Percentiles rank a stretch among this genome's conserved stretches.
Evolutionary conservation across 805 yeast species (phyloP).

Genomic region (Teunomyces lycoperdinae): DNA sequence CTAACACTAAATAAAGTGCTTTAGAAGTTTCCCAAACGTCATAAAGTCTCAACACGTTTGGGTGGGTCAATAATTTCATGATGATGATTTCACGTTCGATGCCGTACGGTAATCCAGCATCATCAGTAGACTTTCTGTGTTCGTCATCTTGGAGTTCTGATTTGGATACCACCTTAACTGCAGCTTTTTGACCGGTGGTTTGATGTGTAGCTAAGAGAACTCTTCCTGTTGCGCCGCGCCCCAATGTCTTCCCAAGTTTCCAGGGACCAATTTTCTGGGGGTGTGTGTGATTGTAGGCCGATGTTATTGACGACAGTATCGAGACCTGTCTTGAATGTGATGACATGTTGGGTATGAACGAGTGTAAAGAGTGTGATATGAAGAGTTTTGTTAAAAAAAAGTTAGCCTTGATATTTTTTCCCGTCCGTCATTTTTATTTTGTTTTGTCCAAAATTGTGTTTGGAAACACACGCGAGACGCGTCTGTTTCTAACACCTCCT

Average conservation of each 20-base stretch:
- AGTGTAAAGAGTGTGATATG: not conserved
- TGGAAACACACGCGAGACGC: constrained; percentile 4
- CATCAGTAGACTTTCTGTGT: constrained; percentile 35
- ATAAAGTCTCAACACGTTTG: constrained; percentile 87
- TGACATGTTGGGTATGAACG: constrained; percentile 3
- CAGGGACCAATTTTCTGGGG: constrained; percentile 73
- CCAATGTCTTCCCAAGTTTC: constrained; percentile 75
- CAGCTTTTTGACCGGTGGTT: constrained; percentile 71
- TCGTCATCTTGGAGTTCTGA: constrained; percentile 42
- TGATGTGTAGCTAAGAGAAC: constrained; percentile 72
- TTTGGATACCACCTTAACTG: constrained; percentile 79
- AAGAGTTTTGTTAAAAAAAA: constrained; percentile 1
- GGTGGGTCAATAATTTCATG: constrained; percentile 92
- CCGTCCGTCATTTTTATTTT: not conserved
- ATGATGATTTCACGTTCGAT: constrained; percentile 96
- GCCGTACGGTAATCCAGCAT: constrained; percentile 83
- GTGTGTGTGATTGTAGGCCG: constrained; percentile 44
- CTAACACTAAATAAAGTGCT: constrained; percentile 75
- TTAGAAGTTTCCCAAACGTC: constrained; percentile 98
- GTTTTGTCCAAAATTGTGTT: not conserved
- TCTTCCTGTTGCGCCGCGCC: constrained; percentile 81
- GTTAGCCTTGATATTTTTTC: not conserved
- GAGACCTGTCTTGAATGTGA: constrained; percentile 60
- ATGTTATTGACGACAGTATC: constrained; percentile 53
- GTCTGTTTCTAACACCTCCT: constrained; percentile 3